Evolutionary conservation across 192 early-diverging fungal genomes (phyloP), one percentile per base, ranked within the genome.

Genomic region (Coemansia sp.): DNA sequence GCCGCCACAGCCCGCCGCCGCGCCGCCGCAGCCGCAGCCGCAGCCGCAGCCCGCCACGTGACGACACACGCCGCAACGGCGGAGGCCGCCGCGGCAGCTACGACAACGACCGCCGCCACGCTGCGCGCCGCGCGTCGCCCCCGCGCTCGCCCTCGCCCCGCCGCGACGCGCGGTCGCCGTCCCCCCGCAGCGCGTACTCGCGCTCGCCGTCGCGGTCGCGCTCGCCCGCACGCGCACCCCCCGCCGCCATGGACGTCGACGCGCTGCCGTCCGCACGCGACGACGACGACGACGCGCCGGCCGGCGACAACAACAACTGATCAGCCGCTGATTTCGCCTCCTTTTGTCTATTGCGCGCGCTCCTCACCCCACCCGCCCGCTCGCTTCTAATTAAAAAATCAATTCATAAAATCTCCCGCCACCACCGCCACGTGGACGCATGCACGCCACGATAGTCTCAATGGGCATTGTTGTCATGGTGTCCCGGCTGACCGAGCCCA

Each of bases 161-260:
- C 47, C 60, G 58, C 26, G 19, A 31, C 21, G 51, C 51, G 10
- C 47, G 35, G 10, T 26, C 46, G 34, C 29, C 43, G 52, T 2
- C 11, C 18, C 26, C 59, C 38, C 57, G 54, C 50, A 21, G 25
- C 51, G n/a, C 25, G 25, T 45, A 39, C 36, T 56, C 66, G 42
- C 57, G 63, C 34, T 58, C 66, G 19, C 46, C 37, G 3, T 60
- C 79, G 42, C 47, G 53, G n/a, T 32, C 41, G 33, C 56, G 48
- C 29, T 53, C 51, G 37, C 36, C 57, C 18, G n/a, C 29, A 37
- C 33, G 57, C 58, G 27, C 56, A 47, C 56, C 53, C 57, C 4
- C 37, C 45, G 13, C 33, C 40, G 21, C 39, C 43, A 40, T 42
- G 37, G 32, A 53, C 41, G 56, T 46, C 27, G 47, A 38, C 32